phyloP scores from a whole-genome alignment of 176 grass and related monocot genomes.

The Oryza australiensis region DNA sequence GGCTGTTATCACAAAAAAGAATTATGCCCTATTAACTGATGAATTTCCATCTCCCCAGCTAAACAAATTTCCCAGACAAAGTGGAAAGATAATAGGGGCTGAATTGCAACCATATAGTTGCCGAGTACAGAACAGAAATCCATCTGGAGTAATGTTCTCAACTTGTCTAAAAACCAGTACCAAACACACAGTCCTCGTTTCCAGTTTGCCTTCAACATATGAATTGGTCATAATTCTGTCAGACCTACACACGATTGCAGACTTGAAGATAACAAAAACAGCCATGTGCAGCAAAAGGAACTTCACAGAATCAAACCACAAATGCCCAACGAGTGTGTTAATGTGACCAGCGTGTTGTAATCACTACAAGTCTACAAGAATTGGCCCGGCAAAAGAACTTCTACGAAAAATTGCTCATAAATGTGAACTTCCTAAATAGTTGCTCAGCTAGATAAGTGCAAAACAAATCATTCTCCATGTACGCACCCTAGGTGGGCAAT shows the following conservation, averaged over 20 bases:
- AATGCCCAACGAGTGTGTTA: background rate
- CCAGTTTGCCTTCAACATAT: background rate
- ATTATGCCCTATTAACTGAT: background rate
- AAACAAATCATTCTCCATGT: background rate
- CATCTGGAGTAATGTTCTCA: background rate
- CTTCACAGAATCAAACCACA: background rate
- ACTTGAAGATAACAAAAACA: background rate
- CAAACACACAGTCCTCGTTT: background rate
- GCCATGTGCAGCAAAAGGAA: background rate
- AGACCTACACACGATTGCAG: background rate
- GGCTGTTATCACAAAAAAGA: too few species aligned
- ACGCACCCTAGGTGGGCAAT: background rate
- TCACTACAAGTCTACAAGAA: background rate
- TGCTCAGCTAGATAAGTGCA: background rate
- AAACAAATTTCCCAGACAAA: background rate
- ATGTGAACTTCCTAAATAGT: background rate
- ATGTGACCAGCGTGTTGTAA: background rate
- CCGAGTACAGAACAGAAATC: background rate
- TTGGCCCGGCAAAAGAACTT: background rate
- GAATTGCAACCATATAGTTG: background rate
- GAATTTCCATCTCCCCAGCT: background rate
- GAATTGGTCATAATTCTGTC: background rate
- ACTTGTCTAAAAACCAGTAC: background rate
- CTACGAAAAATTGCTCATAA: background rate
- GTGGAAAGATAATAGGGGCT: too few species aligned